These are phyloP conservation scores for Yamadazyma buinensis DNA, from an alignment of 1,139 yeast genomes.

Conservation along the genomic window DNA sequence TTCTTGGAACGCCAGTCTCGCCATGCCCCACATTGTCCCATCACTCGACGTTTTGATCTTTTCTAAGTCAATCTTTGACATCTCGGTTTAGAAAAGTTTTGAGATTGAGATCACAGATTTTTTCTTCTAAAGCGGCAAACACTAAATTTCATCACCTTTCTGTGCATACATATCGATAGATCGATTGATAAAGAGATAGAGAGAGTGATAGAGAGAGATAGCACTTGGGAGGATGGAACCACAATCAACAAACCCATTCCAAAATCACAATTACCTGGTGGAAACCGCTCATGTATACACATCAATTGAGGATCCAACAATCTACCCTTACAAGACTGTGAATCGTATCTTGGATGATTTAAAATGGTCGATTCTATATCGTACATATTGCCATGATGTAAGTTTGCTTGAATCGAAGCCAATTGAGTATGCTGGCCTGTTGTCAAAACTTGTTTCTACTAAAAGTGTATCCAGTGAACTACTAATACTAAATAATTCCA, in stretches of 20 bases:
- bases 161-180: no score
- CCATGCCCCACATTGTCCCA: constrained; percentile 35
- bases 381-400: constrained; percentile 13
- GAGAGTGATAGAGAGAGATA: not conserved
- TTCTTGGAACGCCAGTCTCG: constrained; percentile 42
- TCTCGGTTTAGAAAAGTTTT: no score
- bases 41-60: constrained; percentile 35
- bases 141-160: no score
- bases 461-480: constrained; percentile 14
- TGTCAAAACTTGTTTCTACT: constrained; percentile 18
- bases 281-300: constrained; percentile 12
- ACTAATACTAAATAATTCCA: constrained; percentile 30
- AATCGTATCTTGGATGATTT: constrained; percentile 67
- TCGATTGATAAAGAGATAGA: no score
- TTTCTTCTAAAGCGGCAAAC: no score
- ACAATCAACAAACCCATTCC: constrained; percentile 17
- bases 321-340: constrained; percentile 54
- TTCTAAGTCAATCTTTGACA: constrained; percentile 37
- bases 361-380: constrained; percentile 37
- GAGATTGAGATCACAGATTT: constrained; percentile 5
- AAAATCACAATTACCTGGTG: constrained; percentile 12
- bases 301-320: constrained; percentile 11
- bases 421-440: constrained; percentile 30
- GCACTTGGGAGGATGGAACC: not conserved
- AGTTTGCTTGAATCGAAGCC: constrained; percentile 31